These are phyloP conservation scores for Microcos paniculata DNA, from an alignment of 345 rosid species.

Conservation along the genomic window DNA sequence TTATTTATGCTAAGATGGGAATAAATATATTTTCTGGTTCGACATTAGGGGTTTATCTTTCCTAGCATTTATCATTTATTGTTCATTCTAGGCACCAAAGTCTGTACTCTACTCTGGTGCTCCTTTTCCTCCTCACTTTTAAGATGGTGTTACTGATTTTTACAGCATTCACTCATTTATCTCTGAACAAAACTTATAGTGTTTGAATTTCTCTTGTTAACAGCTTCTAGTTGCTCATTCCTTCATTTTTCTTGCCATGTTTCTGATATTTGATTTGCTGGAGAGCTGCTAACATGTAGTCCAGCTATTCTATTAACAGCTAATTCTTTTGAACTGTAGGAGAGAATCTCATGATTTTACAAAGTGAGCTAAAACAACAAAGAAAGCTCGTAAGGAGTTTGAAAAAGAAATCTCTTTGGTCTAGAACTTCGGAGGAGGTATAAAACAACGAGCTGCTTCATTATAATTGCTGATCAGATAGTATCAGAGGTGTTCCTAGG, in stretches of 20 bases:
- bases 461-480: slow-evolving; percentile 2
- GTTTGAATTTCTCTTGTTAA: not conserved
- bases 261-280: not conserved
- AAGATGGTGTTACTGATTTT: not conserved
- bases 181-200: not conserved
- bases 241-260: not conserved
- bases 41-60: not conserved
- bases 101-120: not conserved
- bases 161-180: not conserved
- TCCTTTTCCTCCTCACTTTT: not conserved
- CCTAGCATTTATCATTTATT: not conserved
- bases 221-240: not conserved
- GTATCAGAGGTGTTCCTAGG: not conserved
- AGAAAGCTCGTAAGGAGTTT: slow-evolving; percentile 67
- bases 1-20: not conserved
- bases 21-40: not conserved
- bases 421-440: slow-evolving; percentile 81
- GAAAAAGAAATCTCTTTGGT: slow-evolving; percentile 91
- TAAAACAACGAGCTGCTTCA: slow-evolving; percentile 11
- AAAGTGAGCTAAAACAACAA: slow-evolving; percentile 68
- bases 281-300: not conserved
- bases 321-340: slow-evolving; percentile 41
- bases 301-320: slow-evolving; percentile 8
- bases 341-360: slow-evolving; percentile 59
- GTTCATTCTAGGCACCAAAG: not conserved